Base-by-base conservation (phyloP, 352 stramenopile species). In the Globisporangium solare region DNA sequence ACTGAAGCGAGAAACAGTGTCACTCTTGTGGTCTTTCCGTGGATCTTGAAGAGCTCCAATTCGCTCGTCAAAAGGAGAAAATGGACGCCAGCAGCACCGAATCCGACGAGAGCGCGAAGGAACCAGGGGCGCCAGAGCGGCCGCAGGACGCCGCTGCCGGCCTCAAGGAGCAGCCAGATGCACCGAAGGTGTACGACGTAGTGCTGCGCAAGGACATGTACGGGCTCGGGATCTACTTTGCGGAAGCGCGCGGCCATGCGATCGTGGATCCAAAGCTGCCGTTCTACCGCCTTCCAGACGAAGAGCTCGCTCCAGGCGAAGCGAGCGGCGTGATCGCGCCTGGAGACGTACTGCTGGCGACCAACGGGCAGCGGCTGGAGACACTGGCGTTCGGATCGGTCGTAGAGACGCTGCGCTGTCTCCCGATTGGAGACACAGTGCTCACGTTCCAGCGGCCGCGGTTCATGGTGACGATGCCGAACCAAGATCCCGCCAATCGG, bases 161-260 rank as follows among this genome's bases (percentile, higher is more conserved):
- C 6, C 13, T 46, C 8, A 35, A n/a, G 8, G 18, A 11, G 17
- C 12, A 7, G 11, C 8, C 50, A 35, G 13, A 56, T 39, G 13
- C 32, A 10, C 32, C 31, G 2, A 17, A 39, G 4, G 17, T 24
- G 31, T 88, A 86, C 65, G 68, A 75, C 4, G 81, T 84, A 13
- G 52, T 54, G 54, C 67, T 92, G 37, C 17, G 59, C 51, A 92
- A 89, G 45, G 75, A 66, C 43, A 57, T 66, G n/a, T 88, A 74
- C 37, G 81, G 81, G 15, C 72, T 91, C 18, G 81, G 81, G 18
- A 89, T 91, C 52, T 91, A 91, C 63, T 91, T 91, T 56, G 66
- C 59, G 7, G 54, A 67, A 0, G 56, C 61, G 46, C 56, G 68
- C n/a, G 66, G 68, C 17, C 43, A 64, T 6, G 81, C 81, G 8